phyloP scores from a whole-genome alignment of 2,329 filamentous ascomycete species.

The Pseudocercospora fijiensis region DNA sequence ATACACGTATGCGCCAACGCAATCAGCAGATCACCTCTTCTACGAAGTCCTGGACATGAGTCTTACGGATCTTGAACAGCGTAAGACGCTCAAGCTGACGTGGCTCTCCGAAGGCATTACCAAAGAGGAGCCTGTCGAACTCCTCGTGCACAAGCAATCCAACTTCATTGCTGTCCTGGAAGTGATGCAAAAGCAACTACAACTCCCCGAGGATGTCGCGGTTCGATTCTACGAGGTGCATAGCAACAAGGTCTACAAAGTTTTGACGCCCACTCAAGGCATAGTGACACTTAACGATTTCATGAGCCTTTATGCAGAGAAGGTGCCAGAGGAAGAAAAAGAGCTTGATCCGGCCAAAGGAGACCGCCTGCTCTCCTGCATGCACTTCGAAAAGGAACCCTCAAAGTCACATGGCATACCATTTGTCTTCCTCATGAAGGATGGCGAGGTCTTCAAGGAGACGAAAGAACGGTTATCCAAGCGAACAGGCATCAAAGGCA shows the following conservation, averaged over 20 bases:
- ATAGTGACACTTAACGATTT: constrained; percentile 88
- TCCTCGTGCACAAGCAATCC: constrained; percentile 85
- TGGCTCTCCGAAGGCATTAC: constrained; percentile 87
- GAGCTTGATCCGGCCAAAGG: constrained; percentile 35
- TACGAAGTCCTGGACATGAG: constrained; percentile 96
- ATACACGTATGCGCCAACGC: constrained; percentile 63
- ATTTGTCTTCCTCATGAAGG: constrained; percentile 83
- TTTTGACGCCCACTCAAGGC: constrained; percentile 66
- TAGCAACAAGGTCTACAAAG: constrained; percentile 78
- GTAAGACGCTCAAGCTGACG: constrained; percentile 79
- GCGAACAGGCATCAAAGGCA: constrained; percentile 91
- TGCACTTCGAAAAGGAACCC: constrained; percentile 90
- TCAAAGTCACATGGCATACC: constrained; percentile 82
- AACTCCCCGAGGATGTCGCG: constrained; percentile 72
- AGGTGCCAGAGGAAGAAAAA: constrained; percentile 68
- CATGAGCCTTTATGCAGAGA: constrained; percentile 75
- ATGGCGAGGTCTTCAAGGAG: constrained; percentile 83
- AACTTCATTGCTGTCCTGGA: constrained; percentile 75
- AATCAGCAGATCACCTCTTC: constrained; percentile 68
- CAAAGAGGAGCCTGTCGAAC: constrained; percentile 82
- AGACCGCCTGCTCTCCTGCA: constrained; percentile 71
- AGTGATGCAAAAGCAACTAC: constrained; percentile 75
- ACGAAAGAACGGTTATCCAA: constrained; percentile 94
- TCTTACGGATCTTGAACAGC: constrained; percentile 86
- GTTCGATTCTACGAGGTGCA: constrained; percentile 82